phyloP scores from a whole-genome alignment of 2,329 filamentous ascomycete species.

The Exophiala dermatitidis region DNA sequence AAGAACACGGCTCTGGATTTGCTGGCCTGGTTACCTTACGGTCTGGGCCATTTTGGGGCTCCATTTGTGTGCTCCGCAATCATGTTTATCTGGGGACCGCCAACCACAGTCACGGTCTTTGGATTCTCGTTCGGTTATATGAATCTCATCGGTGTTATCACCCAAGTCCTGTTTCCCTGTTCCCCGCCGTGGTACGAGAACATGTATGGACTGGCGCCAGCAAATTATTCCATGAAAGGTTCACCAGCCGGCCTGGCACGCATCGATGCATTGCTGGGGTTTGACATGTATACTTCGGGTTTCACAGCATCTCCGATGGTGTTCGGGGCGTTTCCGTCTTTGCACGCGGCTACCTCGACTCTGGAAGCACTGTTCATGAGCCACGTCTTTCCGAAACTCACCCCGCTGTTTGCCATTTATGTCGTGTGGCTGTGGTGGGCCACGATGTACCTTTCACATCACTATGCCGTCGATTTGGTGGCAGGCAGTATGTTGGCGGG shows the following conservation, averaged over 20 bases:
- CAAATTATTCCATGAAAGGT: constrained; percentile 84
- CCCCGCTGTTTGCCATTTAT: constrained; percentile 73
- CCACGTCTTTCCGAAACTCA: constrained; percentile 78
- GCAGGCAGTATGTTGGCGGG: constrained; percentile 73
- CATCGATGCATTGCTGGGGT: constrained; percentile 80
- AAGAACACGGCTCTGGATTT: constrained; percentile 77
- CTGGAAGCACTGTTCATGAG: constrained; percentile 89
- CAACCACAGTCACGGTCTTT: constrained; percentile 76
- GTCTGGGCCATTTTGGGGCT: constrained; percentile 79
- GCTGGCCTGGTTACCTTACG: constrained; percentile 88
- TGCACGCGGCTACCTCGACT: constrained; percentile 84
- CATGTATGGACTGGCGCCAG: constrained; percentile 78
- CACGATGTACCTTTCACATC: constrained; percentile 95
- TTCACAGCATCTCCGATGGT: constrained; percentile 87
- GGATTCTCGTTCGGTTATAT: constrained; percentile 86
- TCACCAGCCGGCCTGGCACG: constrained; percentile 83
- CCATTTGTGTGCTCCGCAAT: constrained; percentile 70
- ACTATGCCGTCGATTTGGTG: constrained; percentile 91
- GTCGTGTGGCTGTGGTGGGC: constrained; percentile 96
- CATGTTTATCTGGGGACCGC: constrained; percentile 83
- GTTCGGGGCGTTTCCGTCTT: constrained; percentile 88
- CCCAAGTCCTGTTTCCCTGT: constrained; percentile 86
- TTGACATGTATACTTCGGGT: constrained; percentile 86
- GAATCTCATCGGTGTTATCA: constrained; percentile 77
- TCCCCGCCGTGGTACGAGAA: constrained; percentile 97